Percentiles rank a stretch among this genome's conserved stretches.
Evolutionary conservation across 2,329 filamentous ascomycete species (phyloP).

Genomic region (Phialophora chinensis): DNA sequence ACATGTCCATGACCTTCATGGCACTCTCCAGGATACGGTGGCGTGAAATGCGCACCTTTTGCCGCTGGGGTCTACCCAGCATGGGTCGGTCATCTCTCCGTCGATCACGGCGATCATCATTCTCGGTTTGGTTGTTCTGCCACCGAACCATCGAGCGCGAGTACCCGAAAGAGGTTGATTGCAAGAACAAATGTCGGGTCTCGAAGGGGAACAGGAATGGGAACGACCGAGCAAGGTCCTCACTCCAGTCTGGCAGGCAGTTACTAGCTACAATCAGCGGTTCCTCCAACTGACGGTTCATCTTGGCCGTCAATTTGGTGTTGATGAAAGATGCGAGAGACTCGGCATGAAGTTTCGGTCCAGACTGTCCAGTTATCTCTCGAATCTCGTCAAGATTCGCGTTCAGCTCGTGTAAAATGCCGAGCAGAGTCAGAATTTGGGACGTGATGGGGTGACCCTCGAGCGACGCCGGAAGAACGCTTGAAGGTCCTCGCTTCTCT

Average conservation of each 20-base stretch:
- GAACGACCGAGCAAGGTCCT: conserved; percentile 90
- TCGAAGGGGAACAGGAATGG: conserved; percentile 98
- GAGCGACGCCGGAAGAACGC: conserved; percentile 74
- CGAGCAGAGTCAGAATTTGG: conserved; percentile 83
- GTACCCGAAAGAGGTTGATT: conserved; percentile 98
- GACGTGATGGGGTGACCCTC: conserved; percentile 83
- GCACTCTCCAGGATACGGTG: conserved; percentile 95
- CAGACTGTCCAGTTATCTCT: conserved; percentile 61
- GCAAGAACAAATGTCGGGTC: conserved; percentile 92
- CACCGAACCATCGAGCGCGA: conserved; percentile 96
- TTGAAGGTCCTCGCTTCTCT: conserved; percentile 53
- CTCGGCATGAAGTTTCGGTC: conserved; percentile 74
- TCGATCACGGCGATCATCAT: conserved; percentile 80
- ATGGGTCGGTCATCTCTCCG: conserved; percentile 88
- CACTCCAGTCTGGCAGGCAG: conserved; percentile 93
- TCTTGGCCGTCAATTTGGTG: conserved; percentile 95
- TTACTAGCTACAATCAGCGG: conserved; percentile 96
- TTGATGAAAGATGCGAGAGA: conserved; percentile 95
- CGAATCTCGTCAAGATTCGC: conserved; percentile 91
- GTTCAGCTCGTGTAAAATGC: conserved; percentile 90
- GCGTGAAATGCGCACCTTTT: conserved; percentile 97
- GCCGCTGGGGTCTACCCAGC: conserved; percentile 86
- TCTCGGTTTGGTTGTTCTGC: conserved; percentile 86
- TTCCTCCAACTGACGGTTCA: conserved; percentile 96
- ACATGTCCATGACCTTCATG: conserved; percentile 98